Conservation (phyloP, 1,139 yeast species). For the Blastobotrys buckinghamii region DNA sequence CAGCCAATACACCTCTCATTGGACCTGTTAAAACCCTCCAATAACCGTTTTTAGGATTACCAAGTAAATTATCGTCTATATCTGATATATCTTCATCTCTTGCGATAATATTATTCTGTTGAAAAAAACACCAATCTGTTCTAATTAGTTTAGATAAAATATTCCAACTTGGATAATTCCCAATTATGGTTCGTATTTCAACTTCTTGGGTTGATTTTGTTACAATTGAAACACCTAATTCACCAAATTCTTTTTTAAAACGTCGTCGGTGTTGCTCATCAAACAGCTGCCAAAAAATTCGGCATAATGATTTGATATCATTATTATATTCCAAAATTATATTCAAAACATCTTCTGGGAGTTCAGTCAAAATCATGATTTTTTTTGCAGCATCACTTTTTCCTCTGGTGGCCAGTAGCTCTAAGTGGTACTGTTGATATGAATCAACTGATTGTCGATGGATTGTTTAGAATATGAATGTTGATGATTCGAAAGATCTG, state of each 20-base stretch:
- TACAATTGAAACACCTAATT: conserved; percentile 15
- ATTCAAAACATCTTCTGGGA: conserved; percentile 15
- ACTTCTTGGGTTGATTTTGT: conserved; percentile 5
- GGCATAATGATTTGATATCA: neutral
- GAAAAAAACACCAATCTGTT: conserved; percentile 25
- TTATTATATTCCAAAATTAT: conserved; percentile 14
- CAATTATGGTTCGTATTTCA: conserved; percentile 1
- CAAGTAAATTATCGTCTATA: conserved; percentile 10
- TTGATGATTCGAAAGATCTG: too few species aligned
- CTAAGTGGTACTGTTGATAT: too few species aligned
- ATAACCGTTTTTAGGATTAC: conserved; percentile 13
- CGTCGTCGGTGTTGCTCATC: conserved; percentile 10
- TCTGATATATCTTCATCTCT: conserved; percentile 13
- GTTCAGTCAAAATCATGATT: conserved; percentile 4
- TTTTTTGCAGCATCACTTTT: neutral
- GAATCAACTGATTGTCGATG: too few species aligned
- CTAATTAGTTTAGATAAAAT: conserved; percentile 17
- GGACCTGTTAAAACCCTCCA: conserved; percentile 22
- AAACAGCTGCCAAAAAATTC: conserved; percentile 2
- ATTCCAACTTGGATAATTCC: conserved; percentile 13
- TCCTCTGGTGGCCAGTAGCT: too few species aligned
- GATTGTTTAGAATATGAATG: too few species aligned
- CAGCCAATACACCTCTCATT: conserved; percentile 27
- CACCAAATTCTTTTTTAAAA: conserved; percentile 14
- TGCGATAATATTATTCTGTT: conserved; percentile 17